These are phyloP conservation scores for Xylaria sp. DNA, from an alignment of 2,329 filamentous ascomycete species.

Conservation along the genomic window DNA sequence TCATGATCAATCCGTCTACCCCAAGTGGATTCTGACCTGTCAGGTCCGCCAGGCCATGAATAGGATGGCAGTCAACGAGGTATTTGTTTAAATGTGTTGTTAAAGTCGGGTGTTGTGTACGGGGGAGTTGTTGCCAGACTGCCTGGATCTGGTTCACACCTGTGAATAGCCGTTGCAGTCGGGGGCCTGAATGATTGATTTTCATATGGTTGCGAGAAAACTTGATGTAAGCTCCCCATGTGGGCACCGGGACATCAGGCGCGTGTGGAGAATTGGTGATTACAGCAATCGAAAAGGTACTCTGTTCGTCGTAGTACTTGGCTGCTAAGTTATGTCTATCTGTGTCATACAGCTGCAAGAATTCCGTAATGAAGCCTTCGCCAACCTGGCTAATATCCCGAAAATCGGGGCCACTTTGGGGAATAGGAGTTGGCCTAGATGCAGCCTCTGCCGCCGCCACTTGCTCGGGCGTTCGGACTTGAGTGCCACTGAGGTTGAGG, in stretches of 20 bases:
- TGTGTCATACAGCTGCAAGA: conserved; percentile 78
- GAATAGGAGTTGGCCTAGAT: conserved; percentile 66
- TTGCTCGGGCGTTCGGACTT: conserved; percentile 79
- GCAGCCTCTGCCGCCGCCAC: conserved; percentile 66
- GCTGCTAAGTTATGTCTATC: conserved; percentile 72
- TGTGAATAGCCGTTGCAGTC: conserved; percentile 73
- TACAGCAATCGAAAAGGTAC: conserved; percentile 79
- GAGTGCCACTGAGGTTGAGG: conserved; percentile 77
- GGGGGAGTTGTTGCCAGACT: conserved; percentile 76
- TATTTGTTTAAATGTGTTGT: conserved; percentile 75
- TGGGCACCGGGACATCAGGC: conserved; percentile 55
- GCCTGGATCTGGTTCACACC: conserved; percentile 74
- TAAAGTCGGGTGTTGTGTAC: conserved; percentile 79
- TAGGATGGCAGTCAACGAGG: conserved; percentile 82
- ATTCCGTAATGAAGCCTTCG: conserved; percentile 79
- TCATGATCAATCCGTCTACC: conserved; percentile 81
- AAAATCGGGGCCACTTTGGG: conserved; percentile 75
- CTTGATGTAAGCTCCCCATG: conserved; percentile 81
- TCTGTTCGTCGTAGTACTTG: conserved; percentile 79
- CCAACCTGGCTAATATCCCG: conserved; percentile 78
- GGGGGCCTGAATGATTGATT: conserved; percentile 69
- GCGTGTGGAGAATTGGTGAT: conserved; percentile 69
- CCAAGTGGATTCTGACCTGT: conserved; percentile 71
- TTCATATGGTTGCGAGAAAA: conserved; percentile 81
- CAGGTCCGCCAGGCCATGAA: conserved; percentile 77